A percentile compares a stretch with the other conserved stretches of the same genome.
These are phyloP conservation scores for Obba rivulosa DNA, from an alignment of 768 basidiomycete species.

Conservation along the genomic window DNA sequence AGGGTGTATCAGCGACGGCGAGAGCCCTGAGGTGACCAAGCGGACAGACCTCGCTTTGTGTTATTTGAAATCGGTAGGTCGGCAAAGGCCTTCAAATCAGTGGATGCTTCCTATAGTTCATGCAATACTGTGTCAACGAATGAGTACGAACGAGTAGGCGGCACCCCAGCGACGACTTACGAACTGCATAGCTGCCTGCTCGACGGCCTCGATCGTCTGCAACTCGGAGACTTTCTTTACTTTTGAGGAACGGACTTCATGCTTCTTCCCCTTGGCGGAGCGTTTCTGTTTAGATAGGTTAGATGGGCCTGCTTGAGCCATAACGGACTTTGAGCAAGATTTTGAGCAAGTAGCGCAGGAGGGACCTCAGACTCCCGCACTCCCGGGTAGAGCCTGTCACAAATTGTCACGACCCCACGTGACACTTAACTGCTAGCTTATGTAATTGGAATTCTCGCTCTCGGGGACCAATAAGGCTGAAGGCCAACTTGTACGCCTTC, in stretches of 20 bases:
- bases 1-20: background rate
- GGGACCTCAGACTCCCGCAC: no score
- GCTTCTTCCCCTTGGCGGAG: slow-evolving; percentile 3
- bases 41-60: slow-evolving; percentile 61
- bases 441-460: background rate
- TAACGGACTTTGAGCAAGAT: background rate
- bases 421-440: background rate
- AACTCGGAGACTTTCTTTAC: slow-evolving; percentile 41
- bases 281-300: slow-evolving; percentile 6
- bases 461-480: background rate
- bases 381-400: background rate
- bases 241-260: slow-evolving; percentile 24
- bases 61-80: slow-evolving; percentile 74
- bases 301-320: slow-evolving; percentile 17
- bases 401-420: background rate
- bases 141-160: slow-evolving; percentile 6
- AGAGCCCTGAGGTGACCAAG: background rate
- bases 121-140: slow-evolving; percentile 12
- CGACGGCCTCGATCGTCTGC: slow-evolving; percentile 45
- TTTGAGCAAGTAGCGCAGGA: no score
- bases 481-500: background rate
- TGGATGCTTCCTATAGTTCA: slow-evolving; percentile 40
- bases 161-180: slow-evolving; percentile 31
- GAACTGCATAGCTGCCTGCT: slow-evolving; percentile 43
- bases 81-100: slow-evolving; percentile 52